These are phyloP conservation scores for Cryptococcus maquisensis DNA, from an alignment of 1,284 basidiomycete genomes.

Conservation along the genomic window DNA sequence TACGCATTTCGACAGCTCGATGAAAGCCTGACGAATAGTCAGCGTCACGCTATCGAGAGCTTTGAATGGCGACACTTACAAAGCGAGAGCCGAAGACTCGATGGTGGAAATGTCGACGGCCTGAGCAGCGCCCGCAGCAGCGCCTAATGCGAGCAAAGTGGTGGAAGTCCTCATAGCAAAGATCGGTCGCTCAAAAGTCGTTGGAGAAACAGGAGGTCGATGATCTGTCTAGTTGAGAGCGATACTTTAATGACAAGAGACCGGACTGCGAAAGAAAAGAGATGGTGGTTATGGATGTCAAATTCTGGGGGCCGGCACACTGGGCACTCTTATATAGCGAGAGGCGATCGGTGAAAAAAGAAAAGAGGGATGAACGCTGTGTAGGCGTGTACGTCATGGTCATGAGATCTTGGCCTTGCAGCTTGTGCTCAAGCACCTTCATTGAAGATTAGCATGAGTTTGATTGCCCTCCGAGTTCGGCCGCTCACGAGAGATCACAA, in stretches of 20 bases:
- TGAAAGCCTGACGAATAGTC: background rate
- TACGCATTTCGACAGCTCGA: background rate
- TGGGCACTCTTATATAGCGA: background rate
- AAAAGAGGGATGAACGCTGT: too few relatives aligned
- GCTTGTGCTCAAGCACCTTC: too few relatives aligned
- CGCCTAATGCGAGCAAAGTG: background rate
- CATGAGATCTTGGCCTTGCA: too few relatives aligned
- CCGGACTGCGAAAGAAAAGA: background rate
- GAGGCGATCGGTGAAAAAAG: background rate
- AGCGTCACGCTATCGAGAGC: background rate
- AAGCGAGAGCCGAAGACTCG: background rate
- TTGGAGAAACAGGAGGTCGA: background rate
- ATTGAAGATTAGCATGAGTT: too few relatives aligned
- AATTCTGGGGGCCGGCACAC: background rate
- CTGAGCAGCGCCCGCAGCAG: background rate
- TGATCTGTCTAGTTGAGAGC: background rate
- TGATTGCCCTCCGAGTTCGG: too few relatives aligned
- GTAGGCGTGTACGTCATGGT: too few relatives aligned
- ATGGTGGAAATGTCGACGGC: background rate
- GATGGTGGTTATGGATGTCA: background rate
- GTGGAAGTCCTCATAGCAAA: background rate
- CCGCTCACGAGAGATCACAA: too few relatives aligned
- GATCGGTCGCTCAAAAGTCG: background rate
- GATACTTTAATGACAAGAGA: background rate
- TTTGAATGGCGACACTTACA: background rate